Conservation (phyloP, 176 grass and related monocot genomes). For the Oryza brachyantha region DNA sequence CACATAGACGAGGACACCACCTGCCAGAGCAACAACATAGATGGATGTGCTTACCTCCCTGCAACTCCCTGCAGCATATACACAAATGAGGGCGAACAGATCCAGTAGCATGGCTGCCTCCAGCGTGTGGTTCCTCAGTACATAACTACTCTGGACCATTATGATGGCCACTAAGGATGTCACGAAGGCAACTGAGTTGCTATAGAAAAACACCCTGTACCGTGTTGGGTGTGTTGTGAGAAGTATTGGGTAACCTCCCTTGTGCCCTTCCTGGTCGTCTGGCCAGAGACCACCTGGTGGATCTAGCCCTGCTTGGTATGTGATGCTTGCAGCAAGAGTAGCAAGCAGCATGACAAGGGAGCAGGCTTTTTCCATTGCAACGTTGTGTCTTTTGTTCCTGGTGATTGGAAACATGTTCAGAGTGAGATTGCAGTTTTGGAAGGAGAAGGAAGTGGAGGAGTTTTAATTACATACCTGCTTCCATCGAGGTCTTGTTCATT, state of each 20-base stretch:
- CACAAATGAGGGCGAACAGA: constrained; percentile 38
- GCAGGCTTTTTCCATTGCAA: neutral
- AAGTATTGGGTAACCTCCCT: constrained; percentile 24
- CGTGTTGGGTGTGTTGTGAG: neutral
- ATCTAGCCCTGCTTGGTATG: constrained; percentile 43
- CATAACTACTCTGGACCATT: constrained; percentile 31
- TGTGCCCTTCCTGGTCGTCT: neutral
- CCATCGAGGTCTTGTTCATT: neutral
- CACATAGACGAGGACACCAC: constrained; percentile 28
- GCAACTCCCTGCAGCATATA: constrained; percentile 44
- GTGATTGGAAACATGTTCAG: neutral
- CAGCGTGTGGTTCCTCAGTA: constrained; percentile 9
- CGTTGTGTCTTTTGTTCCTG: neutral
- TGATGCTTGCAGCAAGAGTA: constrained; percentile 43
- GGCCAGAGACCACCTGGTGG: constrained; percentile 54
- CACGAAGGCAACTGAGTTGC: constrained; percentile 45
- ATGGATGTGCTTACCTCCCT: constrained; percentile 18
- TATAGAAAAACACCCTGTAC: constrained; percentile 49
- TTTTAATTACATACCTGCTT: neutral
- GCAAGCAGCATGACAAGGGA: constrained; percentile 46
- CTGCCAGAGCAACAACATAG: constrained; percentile 32
- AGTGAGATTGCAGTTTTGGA: neutral
- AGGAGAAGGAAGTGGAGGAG: neutral
- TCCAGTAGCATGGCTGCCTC: constrained; percentile 37
- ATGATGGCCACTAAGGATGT: constrained; percentile 41